Conservation (phyloP, 2,329 filamentous ascomycete species). For the Sarocladiaceae sp. region DNA sequence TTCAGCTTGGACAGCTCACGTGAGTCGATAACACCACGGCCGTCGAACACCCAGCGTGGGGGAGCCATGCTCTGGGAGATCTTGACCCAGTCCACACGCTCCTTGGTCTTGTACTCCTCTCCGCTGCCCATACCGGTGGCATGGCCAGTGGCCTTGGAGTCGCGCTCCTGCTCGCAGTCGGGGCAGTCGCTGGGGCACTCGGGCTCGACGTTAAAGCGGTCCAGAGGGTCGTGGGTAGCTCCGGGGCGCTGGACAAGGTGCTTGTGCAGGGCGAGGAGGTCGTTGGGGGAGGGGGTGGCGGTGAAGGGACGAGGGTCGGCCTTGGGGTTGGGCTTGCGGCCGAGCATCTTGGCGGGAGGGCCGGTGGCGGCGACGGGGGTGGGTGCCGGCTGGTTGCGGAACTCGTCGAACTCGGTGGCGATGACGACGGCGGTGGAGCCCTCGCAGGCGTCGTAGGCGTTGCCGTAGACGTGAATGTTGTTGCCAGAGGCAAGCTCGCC, state of each 20-base stretch:
- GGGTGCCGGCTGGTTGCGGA: constrained; percentile 37
- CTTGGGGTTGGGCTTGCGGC: constrained; percentile 34
- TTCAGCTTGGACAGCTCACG: constrained; percentile 45
- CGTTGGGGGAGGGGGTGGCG: constrained; percentile 36
- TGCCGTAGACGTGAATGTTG: constrained; percentile 42
- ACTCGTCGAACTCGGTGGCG: constrained; percentile 55
- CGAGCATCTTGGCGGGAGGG: constrained; percentile 24
- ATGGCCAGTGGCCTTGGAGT: constrained; percentile 32
- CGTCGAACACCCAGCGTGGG: constrained; percentile 54
- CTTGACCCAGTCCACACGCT: constrained; percentile 47
- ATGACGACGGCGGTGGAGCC: constrained; percentile 47
- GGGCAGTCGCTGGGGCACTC: constrained; percentile 41
- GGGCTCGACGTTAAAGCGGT: constrained; percentile 40
- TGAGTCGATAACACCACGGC: constrained; percentile 49
- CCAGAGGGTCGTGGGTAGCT: constrained; percentile 38
- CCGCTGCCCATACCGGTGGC: constrained; percentile 38
- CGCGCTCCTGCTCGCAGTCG: constrained; percentile 41
- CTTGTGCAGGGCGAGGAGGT: constrained; percentile 45
- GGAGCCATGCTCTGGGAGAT: constrained; percentile 46
- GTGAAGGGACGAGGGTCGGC: constrained; percentile 44
- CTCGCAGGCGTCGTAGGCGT: constrained; percentile 45
- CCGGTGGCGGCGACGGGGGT: constrained; percentile 21
- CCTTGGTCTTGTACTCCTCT: constrained; percentile 42
- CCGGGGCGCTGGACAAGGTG: constrained; percentile 32
- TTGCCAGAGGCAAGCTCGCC: constrained; percentile 33